Base-by-base conservation (phyloP, 2,329 filamentous ascomycete species). In the Fusarium liriodendri region DNA sequence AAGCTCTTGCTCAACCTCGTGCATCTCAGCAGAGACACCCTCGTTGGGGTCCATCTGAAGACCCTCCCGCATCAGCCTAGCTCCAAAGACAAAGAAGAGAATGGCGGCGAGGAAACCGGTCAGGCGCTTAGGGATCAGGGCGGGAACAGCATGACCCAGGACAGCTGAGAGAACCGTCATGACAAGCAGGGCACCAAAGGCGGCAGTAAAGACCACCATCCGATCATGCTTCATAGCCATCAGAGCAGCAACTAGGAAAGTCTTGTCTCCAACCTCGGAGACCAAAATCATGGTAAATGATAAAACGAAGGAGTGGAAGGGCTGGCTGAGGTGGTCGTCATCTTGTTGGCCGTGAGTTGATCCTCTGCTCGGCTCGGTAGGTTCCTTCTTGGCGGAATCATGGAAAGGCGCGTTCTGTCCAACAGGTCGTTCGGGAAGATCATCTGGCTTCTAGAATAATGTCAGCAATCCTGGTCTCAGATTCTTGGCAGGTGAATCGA, bases 221-320 rank as follows among this genome's bases (percentile, higher is more conserved):
- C 97, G 93, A 71, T 97, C 93, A 79, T 99, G 96, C 82, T 98
- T 97, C 97, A 99, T 99, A 14, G 97, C 97, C 97, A 99, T 99
- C 20, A 99, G 90, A 9, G 95, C 96, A 8, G 97, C 97, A 25
- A 99, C 95, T 50, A 99, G 89, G 86, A 99, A 99, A 0, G 97
- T 99, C 86, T 99, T 99, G 89, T 99, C 97, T 73, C 97, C 97
- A 78, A 99, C 91, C 82, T 99, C 97, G 55, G 96, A 98, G 78
- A 98, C 93, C 72, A 98, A 87, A 78, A 99, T 99, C 97, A 98
- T 99, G 67, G 95, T 96, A 69, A 98, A 91, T 18, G 97, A 97
- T 35, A 98, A 91, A 14, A 97, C 80, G 79, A 97, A 97, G 5
- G 97, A 98, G 82, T 99, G 96, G 78, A 92, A 87, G 20, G 94